Conservation (phyloP, 768 basidiomycete genomes). For the Mycena vitilis region DNA sequence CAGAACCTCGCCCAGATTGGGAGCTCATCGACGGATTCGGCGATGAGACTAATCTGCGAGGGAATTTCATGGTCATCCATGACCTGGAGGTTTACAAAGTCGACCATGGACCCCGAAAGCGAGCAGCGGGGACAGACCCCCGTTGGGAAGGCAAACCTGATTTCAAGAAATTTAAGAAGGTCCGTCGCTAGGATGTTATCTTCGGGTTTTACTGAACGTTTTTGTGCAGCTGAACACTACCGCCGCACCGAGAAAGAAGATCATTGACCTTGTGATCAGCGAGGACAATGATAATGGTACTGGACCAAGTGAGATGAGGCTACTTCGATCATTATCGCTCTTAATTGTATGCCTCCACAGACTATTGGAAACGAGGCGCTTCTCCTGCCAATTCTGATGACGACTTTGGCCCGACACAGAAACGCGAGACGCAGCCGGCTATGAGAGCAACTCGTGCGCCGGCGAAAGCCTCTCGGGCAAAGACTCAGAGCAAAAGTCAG, state of each 20-base stretch:
- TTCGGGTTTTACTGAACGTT: conserved; percentile 6
- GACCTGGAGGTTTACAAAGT: conserved; percentile 69
- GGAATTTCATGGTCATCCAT: conserved; percentile 85
- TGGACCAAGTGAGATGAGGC: conserved; percentile 56
- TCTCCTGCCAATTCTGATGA: conserved; percentile 40
- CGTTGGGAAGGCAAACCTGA: conserved; percentile 68
- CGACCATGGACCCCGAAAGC: conserved; percentile 37
- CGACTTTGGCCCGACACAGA: conserved; percentile 38
- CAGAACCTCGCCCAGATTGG: conserved; percentile 62
- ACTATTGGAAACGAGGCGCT: conserved; percentile 64
- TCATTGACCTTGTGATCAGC: conserved; percentile 61
- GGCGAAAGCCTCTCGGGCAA: conserved; percentile 38
- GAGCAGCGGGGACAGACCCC: conserved; percentile 38
- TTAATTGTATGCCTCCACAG: conserved; percentile 45
- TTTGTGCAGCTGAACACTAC: conserved; percentile 16
- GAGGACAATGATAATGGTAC: conserved; percentile 67
- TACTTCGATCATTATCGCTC: conserved; percentile 5
- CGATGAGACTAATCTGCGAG: conserved; percentile 68
- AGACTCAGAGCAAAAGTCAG: conserved; percentile 34
- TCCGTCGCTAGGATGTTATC: conserved; percentile 40
- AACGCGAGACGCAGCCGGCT: conserved; percentile 28
- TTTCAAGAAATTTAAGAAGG: conserved; percentile 86
- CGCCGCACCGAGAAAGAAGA: conserved; percentile 43
- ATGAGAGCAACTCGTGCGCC: conserved; percentile 33
- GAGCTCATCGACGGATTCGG: conserved; percentile 73